These are phyloP conservation scores for Colletotrichum kahawae DNA, from an alignment of 2,329 filamentous ascomycete genomes.

Conservation along the genomic window DNA sequence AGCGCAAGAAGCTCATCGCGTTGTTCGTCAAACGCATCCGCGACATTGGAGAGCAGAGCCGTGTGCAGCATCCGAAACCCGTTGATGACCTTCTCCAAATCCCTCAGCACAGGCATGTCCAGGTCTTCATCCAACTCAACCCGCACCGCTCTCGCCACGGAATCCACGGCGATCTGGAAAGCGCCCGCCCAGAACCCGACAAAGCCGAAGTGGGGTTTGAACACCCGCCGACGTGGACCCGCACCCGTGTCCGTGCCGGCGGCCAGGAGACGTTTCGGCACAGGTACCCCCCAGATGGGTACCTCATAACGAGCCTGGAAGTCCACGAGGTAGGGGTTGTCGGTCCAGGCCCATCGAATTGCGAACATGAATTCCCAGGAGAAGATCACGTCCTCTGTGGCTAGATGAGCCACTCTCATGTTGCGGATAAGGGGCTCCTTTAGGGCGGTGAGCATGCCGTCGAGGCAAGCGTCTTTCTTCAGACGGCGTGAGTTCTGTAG, in stretches of 20 bases:
- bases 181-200: not conserved
- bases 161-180: not conserved
- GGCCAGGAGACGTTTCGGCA: not conserved
- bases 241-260: not conserved
- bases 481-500: not conserved
- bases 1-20: rapidly evolving
- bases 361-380: not conserved
- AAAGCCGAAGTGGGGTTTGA: not conserved
- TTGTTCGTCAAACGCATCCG: not conserved
- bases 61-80: not conserved
- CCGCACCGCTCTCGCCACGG: not conserved
- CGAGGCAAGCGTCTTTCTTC: not conserved
- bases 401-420: not conserved
- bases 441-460: not conserved
- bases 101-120: too few species aligned
- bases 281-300: not conserved
- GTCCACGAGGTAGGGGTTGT: not conserved
- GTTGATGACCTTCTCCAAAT: not conserved
- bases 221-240: not conserved
- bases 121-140: not conserved
- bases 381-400: not conserved
- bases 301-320: not conserved
- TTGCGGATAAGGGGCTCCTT: not conserved
- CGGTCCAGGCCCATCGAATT: not conserved
- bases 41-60: not conserved